These are phyloP conservation scores for Epichloe gansuensis DNA, from an alignment of 2,329 filamentous ascomycete species.

Conservation along the genomic window DNA sequence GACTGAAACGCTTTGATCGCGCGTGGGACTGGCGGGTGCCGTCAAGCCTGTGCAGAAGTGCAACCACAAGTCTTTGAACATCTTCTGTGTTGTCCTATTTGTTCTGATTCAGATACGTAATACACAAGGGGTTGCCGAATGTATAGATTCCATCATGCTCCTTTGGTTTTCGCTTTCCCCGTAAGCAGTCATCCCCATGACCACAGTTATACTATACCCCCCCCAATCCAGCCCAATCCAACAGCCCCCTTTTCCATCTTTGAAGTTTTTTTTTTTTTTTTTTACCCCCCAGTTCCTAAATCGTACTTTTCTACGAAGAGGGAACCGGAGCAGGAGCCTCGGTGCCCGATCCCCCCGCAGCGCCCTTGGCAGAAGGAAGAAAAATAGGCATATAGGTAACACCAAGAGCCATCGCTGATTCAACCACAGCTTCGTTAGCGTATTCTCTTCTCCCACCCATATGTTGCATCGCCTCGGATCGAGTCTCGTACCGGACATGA, in stretches of 20 bases:
- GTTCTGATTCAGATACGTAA: no score
- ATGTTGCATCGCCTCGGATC: neutral
- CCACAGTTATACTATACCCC: no score
- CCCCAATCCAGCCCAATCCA: no score
- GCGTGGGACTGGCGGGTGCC: neutral
- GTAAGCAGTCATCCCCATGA: no score
- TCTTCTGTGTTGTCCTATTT: no score
- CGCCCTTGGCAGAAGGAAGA: slow-evolving; percentile 24
- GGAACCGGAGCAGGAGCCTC: slow-evolving; percentile 18
- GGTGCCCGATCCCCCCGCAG: slow-evolving; percentile 21
- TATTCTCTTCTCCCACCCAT: neutral
- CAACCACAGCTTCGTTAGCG: neutral
- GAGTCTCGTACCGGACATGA: slow-evolving; percentile 55
- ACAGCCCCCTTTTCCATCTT: no score
- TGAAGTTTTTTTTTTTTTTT: no score
- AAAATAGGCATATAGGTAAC: slow-evolving; percentile 40
- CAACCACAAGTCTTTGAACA: no score
- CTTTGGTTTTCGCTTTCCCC: no score
- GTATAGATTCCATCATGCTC: no score
- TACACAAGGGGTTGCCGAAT: no score
- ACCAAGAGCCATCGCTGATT: slow-evolving; percentile 44
- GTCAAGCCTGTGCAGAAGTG: neutral
- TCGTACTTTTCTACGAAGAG: slow-evolving; percentile 8
- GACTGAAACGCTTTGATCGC: slow-evolving; percentile 3
- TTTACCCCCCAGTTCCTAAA: no score